Evolutionary conservation across 2,329 filamentous ascomycete genomes (phyloP).

Genomic region (Xylariaceae sp.): DNA sequence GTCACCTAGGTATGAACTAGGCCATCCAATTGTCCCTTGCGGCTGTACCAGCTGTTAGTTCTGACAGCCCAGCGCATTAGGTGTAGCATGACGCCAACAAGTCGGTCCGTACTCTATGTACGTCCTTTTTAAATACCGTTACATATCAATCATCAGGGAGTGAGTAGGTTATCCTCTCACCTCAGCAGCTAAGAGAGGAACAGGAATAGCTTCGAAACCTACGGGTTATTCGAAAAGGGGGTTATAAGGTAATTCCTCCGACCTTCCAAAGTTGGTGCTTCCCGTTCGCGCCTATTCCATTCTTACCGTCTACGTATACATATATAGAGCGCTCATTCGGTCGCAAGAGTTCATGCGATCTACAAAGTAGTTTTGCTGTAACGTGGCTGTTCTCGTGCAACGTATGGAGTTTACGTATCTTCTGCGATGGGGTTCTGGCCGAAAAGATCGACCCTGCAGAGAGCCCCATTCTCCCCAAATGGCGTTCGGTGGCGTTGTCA

Average conservation of each 20-base stretch:
- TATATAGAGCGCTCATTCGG: neutral
- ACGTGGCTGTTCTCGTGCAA: slow-evolving; percentile 23
- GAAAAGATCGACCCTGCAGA: slow-evolving; percentile 26
- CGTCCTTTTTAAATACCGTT: neutral
- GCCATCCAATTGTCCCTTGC: too few relatives aligned
- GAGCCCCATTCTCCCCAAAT: slow-evolving; percentile 19
- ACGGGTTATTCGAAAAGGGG: neutral
- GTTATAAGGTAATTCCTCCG: neutral
- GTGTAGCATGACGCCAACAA: neutral
- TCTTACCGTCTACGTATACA: neutral
- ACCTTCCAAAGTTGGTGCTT: neutral
- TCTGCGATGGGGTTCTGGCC: slow-evolving; percentile 22
- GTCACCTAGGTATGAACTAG: neutral
- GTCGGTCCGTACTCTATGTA: slow-evolving; percentile 1
- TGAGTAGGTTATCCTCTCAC: slow-evolving; percentile 5
- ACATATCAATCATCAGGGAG: too few relatives aligned
- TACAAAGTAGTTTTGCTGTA: slow-evolving; percentile 9
- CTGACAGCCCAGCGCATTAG: too few relatives aligned
- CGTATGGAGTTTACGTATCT: slow-evolving; percentile 21
- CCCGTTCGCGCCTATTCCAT: neutral
- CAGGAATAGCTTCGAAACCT: neutral
- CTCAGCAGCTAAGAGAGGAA: slow-evolving; percentile 11
- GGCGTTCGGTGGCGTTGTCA: slow-evolving; percentile 24
- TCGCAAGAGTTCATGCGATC: slow-evolving; percentile 3
- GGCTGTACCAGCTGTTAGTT: too few relatives aligned